Conservation (phyloP, 2,329 filamentous ascomycete genomes). For the Paecilomyces dactylethromorphus region DNA sequence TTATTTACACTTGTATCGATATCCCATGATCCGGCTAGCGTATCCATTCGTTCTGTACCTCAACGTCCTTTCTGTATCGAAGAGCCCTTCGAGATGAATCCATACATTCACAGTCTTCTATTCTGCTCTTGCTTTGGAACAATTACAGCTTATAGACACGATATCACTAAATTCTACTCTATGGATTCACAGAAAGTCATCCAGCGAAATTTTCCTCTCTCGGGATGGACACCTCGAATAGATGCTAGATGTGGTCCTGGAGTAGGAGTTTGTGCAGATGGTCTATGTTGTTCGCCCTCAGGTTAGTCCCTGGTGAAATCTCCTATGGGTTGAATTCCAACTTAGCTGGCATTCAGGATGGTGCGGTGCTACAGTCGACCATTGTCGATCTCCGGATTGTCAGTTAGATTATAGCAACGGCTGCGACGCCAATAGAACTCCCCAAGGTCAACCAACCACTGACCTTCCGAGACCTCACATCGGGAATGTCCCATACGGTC, state of each 20-base stretch:
- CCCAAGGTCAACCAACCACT: constrained; percentile 28
- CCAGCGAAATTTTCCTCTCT: not conserved
- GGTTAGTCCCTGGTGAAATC: constrained; percentile 17
- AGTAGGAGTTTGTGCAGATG: constrained; percentile 25
- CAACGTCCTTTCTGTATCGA: not conserved
- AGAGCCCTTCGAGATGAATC: not conserved
- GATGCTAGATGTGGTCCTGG: constrained; percentile 28
- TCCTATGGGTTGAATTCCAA: not conserved
- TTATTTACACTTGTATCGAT: not conserved
- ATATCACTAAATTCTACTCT: not conserved
- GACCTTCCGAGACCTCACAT: constrained; percentile 27
- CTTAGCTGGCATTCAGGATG: constrained; percentile 21
- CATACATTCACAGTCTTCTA: not conserved
- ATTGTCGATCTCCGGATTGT: constrained; percentile 36
- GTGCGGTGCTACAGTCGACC: constrained; percentile 28
- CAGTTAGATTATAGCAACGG: constrained; percentile 29
- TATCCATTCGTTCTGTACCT: not conserved
- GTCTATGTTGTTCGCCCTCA: constrained; percentile 32
- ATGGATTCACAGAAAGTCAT: not conserved
- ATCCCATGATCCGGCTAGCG: not conserved
- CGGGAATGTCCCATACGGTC: constrained; percentile 31
- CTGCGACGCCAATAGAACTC: constrained; percentile 30
- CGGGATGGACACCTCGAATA: not conserved
- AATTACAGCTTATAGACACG: not conserved
- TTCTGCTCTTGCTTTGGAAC: not conserved